phyloP scores from a whole-genome alignment of 768 basidiomycete species.

The Serendipita indica region DNA sequence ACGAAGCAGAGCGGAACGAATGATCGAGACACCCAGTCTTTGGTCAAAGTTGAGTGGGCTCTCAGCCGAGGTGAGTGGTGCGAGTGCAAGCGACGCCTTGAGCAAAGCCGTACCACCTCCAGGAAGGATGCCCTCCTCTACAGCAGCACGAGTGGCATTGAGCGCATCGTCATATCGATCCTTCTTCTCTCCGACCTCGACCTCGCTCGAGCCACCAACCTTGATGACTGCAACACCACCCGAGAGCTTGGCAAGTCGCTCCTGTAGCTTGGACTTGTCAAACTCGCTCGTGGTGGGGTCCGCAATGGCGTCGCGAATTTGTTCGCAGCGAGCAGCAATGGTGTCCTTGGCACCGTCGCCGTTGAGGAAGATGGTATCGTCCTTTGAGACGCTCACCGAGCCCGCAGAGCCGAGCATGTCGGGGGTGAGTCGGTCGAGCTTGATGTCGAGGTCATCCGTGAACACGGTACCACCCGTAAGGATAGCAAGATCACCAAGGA shows the following conservation, averaged over 20 bases:
- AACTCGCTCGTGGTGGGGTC: constrained; percentile 84
- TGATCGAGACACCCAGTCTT: constrained; percentile 86
- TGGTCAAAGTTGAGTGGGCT: constrained; percentile 89
- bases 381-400: constrained; percentile 88
- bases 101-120: constrained; percentile 91
- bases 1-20: constrained; percentile 67
- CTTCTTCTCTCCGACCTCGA: constrained; percentile 99
- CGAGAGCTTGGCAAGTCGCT: constrained; percentile 87
- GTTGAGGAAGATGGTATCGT: constrained; percentile 93
- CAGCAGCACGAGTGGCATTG: constrained; percentile 95
- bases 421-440: constrained; percentile 77
- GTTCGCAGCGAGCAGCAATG: constrained; percentile 88
- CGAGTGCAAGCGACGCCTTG: constrained; percentile 62
- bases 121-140: constrained; percentile 96
- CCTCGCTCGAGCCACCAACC: constrained; percentile 85
- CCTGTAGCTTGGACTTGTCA: constrained; percentile 89
- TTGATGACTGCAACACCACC: constrained; percentile 98
- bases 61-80: constrained; percentile 38
- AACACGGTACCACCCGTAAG: constrained; percentile 97
- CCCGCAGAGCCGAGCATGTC: constrained; percentile 88
- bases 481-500: constrained; percentile 93
- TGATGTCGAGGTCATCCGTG: constrained; percentile 92
- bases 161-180: constrained; percentile 94
- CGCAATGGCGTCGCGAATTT: constrained; percentile 69
- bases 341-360: constrained; percentile 82